phyloP scores from a whole-genome alignment of 129 eudicot species.

The Escallonia rubra region DNA sequence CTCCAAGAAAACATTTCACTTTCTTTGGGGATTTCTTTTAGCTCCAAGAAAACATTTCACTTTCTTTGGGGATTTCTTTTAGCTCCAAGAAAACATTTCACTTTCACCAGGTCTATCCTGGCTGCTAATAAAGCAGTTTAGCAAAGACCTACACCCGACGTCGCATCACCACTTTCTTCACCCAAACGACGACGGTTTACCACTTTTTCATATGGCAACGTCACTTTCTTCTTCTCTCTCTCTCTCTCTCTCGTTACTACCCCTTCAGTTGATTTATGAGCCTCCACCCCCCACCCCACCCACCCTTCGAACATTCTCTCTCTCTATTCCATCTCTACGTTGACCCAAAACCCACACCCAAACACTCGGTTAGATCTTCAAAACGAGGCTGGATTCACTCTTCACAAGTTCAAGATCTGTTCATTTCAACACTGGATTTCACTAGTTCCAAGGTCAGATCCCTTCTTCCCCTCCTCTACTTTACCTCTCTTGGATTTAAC shows the following conservation, averaged over 20 bases:
- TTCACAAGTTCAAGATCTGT: slow-evolving; percentile 38
- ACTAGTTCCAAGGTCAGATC: slow-evolving; percentile 35
- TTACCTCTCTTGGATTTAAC: background rate
- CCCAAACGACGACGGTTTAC: background rate
- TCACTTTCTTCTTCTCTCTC: slow-evolving; percentile 28
- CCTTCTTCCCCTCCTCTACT: background rate
- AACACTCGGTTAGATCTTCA: slow-evolving; percentile 10
- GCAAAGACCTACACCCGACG: background rate
- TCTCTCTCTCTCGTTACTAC: slow-evolving; percentile 22
- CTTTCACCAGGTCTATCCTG: slow-evolving; percentile 6
- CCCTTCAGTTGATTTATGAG: slow-evolving; percentile 32
- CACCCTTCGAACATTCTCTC: slow-evolving; percentile 5
- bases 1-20: no score
- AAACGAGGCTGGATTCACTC: slow-evolving; percentile 7
- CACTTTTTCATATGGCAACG: background rate
- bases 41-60: no score
- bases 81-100: no score
- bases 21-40: no score
- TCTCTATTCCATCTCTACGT: slow-evolving; percentile 15
- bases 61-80: no score
- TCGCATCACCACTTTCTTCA: background rate
- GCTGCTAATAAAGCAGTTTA: background rate
- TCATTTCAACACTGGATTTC: slow-evolving; percentile 21
- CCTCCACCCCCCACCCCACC: slow-evolving; percentile 16
- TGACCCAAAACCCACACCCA: slow-evolving; percentile 27